Evolutionary conservation across 2,329 filamentous ascomycete genomes (phyloP).

Genomic region (Ascochyta clinopodiicola): DNA sequence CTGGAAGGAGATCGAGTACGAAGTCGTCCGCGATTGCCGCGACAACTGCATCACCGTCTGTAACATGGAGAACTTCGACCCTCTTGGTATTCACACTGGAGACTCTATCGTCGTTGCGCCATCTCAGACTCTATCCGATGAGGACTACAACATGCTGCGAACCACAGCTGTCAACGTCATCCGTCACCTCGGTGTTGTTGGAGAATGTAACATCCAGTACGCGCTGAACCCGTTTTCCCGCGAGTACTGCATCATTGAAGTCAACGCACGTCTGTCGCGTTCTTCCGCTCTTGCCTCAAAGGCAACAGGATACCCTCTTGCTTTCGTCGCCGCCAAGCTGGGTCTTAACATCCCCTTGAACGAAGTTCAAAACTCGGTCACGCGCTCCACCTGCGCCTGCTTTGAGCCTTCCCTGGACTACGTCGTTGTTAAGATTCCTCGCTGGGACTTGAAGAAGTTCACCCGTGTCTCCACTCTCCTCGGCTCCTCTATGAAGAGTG

Average conservation of each 20-base stretch:
- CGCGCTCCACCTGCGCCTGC: slow-evolving; percentile 93
- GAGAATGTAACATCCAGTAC: slow-evolving; percentile 99
- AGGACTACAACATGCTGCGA: slow-evolving; percentile 99
- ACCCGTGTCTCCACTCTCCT: slow-evolving; percentile 94
- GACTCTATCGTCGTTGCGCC: slow-evolving; percentile 98
- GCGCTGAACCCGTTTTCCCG: slow-evolving; percentile 92
- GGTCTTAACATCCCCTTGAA: slow-evolving; percentile 94
- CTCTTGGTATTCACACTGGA: slow-evolving; percentile 95
- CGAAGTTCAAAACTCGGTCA: slow-evolving; percentile 95
- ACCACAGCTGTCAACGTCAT: slow-evolving; percentile 98
- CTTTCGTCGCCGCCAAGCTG: slow-evolving; percentile 96
- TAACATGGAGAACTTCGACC: slow-evolving; percentile 99
- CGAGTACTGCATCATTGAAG: slow-evolving; percentile 99
- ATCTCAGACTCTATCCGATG: slow-evolving; percentile 93
- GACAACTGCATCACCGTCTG: slow-evolving; percentile 99
- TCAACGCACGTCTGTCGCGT: slow-evolving; percentile 93
- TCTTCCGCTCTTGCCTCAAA: slow-evolving; percentile 97
- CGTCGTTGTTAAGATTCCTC: slow-evolving; percentile 96
- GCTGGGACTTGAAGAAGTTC: slow-evolving; percentile 99
- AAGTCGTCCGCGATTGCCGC: slow-evolving; percentile 91
- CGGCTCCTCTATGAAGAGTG: slow-evolving; percentile 99
- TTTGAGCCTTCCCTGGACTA: slow-evolving; percentile 99
- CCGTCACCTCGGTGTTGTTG: slow-evolving; percentile 93
- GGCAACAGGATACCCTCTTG: slow-evolving; percentile 93
- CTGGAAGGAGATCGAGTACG: slow-evolving; percentile 99